Percentiles rank a stretch among this genome's conserved stretches.
Conservation (phyloP, 768 basidiomycete species). For the Chlorophyllum brunneum region DNA sequence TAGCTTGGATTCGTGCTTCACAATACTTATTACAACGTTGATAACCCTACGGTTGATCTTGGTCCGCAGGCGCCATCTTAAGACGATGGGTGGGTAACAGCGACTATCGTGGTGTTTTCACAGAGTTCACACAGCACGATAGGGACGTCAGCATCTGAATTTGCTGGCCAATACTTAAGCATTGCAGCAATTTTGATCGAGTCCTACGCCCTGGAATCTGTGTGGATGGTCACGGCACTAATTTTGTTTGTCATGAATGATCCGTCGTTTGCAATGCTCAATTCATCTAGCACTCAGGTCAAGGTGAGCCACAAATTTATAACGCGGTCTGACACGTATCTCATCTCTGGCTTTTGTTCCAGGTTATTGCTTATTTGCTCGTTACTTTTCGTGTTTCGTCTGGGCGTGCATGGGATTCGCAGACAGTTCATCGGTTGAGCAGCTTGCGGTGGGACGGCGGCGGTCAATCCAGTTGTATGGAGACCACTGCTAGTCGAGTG, state of each 20-base stretch:
- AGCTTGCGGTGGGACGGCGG: neutral
- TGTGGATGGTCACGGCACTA: neutral
- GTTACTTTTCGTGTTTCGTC: neutral
- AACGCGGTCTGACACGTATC: neutral
- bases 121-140: neutral
- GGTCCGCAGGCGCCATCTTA: neutral
- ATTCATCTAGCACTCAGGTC: neutral
- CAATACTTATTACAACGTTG: neutral
- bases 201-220: conserved; percentile 1
- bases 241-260: neutral
- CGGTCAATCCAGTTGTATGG: neutral
- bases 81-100: neutral
- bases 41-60: neutral
- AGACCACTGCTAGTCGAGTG: too few species aligned
- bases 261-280: neutral
- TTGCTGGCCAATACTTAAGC: neutral
- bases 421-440: neutral
- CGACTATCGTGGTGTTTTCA: neutral
- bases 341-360: neutral
- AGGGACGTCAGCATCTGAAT: neutral
- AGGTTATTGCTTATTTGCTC: neutral
- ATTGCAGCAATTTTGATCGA: conserved; percentile 1
- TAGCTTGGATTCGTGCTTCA: neutral
- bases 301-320: neutral
- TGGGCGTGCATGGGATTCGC: neutral